Base-by-base conservation (phyloP, 2,329 filamentous ascomycete genomes). In the Aspergillus pseudoterreus region DNA sequence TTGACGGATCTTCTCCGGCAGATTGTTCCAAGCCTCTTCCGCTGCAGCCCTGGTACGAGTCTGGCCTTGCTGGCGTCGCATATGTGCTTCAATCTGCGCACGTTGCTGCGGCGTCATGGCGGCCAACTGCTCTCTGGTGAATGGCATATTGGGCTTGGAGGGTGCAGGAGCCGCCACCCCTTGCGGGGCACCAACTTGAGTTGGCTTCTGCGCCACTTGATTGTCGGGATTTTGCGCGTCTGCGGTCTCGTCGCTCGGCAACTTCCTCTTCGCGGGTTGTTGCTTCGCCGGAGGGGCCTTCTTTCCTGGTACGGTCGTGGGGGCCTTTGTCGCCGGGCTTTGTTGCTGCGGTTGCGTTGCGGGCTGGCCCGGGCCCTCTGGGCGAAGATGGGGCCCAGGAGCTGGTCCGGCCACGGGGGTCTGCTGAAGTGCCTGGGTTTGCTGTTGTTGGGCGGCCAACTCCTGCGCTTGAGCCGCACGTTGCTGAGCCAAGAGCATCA, bases 171-270 rank as follows among this genome's bases (percentile, higher is more conserved):
- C 51, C 47, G 59, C 45, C 27, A 60, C 50, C 30, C 54, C 56
- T 42, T 63, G 58, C 42, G 55, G 38, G 32, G 57, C 21, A 5
- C 56, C 50, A 39, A 60, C 57, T 39, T 67, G 64, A 19, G 53
- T 53, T 32, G 63, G 53, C 36, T 63, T 59, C 41, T 70, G 63
- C 2, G 58, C 38, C 50, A 71, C 70, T 6, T 30, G 27, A 30
- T 70, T 70, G 53, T 14, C 11, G 3, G 14, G 3, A 11, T 73
- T 68, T 43, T 70, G 70, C 30, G 68, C 59, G 50, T 77, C 76
- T 33, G 71, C 60, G n/a, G 70, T 63, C 58, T 80, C 77, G 57
- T 80, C 77, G 49, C 67, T 70, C 49, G 63, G 70, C 3, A 71
- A 61, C 53, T 78, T 72, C 55, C 78, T 78, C 52, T 71, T 73